These are phyloP conservation scores for Chamaecyparis obtusa DNA, from an alignment of 75 land plant genomes.

Conservation along the genomic window DNA sequence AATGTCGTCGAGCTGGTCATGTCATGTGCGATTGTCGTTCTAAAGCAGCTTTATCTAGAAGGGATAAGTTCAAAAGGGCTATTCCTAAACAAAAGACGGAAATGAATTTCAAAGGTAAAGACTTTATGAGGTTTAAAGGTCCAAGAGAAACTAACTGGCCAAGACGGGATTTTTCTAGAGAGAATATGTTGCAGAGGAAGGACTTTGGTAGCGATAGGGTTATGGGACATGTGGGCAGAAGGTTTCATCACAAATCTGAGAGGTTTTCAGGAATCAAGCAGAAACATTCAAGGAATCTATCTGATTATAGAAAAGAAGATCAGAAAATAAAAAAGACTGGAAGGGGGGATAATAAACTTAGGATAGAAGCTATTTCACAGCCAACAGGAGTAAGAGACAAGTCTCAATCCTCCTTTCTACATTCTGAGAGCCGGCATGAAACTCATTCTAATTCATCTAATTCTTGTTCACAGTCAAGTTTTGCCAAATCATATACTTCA, in stretches of 20 bases:
- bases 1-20: slow-evolving; percentile 41
- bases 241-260: slow-evolving; percentile 1
- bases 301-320: slow-evolving; percentile 5
- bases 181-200: neutral
- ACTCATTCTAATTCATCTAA: neutral
- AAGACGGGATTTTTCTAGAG: slow-evolving; percentile 6
- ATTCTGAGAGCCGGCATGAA: slow-evolving; percentile 14
- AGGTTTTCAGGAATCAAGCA: slow-evolving; percentile 8
- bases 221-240: slow-evolving; percentile 13
- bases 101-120: slow-evolving; percentile 15
- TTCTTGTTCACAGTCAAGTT: slow-evolving; percentile 9
- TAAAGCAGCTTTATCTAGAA: slow-evolving; percentile 6
- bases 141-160: slow-evolving; percentile 3
- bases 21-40: slow-evolving; percentile 28
- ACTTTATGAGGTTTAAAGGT: neutral
- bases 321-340: slow-evolving; percentile 14
- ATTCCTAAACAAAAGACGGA: slow-evolving; percentile 14
- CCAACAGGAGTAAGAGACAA: slow-evolving; percentile 13
- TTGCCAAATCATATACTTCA: slow-evolving; percentile 3
- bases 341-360: slow-evolving; percentile 10
- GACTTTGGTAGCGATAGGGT: neutral
- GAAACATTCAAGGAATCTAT: neutral
- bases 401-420: slow-evolving; percentile 12
- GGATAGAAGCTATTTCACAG: neutral
- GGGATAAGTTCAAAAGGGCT: slow-evolving; percentile 8